Base-by-base conservation (phyloP, 768 basidiomycete genomes). In the Cytidiella melzeri region DNA sequence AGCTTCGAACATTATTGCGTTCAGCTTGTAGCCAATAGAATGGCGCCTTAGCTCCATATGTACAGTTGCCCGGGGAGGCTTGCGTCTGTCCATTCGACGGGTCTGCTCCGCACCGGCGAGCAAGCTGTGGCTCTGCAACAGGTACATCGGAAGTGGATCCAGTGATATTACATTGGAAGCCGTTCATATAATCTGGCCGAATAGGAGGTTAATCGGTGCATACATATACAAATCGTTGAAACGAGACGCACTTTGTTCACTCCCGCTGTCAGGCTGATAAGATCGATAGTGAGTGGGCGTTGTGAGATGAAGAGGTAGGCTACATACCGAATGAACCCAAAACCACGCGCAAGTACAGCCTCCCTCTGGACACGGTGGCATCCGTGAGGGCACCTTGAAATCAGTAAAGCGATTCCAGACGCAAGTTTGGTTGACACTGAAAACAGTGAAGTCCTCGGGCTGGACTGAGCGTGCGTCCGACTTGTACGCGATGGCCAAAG, bases 1-100 rank as follows among this genome's bases (percentile, higher is more conserved):
- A 18, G 15, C 3, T 1, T 65, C 78, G 39, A 40, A 82, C 83
- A 48, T 82, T 85, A 61, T 84, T 85, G 21, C 67, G 58, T 55
- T 84, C 79, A 1, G 57, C 56, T 58, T 85, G 80, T 62, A 74
- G 75, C 84, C 84, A 87, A 59, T 85, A 86, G 45, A 84, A 70
- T 0, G 84, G 83, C 43, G 76, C 73, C 57, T 86, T 84, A 11
- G 84, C 78, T 23, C 85, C 84, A 52, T 77, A 83, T 1, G 84
- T 87, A 64, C 85, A 87, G 60, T 87, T 87, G 1, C 73, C 75
- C 1, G 75, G 77, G 12, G 66, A 66, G 1, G 74, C 67, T 18
- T 69, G 48, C 1, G 63, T 53, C 54, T 73, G 77, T 18, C 67
- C 60, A 56, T 75, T 75, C 0, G 60, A 58, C 0, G 73, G 70